A percentile compares a stretch with the other conserved stretches of the same genome.
Conservation (phyloP, 2,329 filamentous ascomycete genomes). For the Colletotrichum tamarilloi region DNA sequence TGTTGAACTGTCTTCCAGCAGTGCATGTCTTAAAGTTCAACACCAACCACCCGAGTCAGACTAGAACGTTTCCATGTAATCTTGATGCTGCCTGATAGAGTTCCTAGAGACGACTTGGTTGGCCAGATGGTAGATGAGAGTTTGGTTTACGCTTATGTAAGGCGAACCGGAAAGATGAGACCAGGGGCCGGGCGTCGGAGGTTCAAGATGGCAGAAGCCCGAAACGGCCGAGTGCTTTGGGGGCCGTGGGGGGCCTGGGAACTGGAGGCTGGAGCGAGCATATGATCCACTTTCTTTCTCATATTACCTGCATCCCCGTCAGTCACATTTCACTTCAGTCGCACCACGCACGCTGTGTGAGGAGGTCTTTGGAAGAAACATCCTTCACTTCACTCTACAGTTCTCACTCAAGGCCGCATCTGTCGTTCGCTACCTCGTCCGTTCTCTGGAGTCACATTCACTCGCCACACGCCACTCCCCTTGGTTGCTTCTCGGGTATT, state of each 20-base stretch:
- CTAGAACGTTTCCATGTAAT: not conserved
- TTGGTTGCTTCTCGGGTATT: not conserved
- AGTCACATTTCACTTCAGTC: not conserved
- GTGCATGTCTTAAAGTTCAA: not conserved
- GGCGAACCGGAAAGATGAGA: not conserved
- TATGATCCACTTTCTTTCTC: not conserved
- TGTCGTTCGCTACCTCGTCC: not conserved
- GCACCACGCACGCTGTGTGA: not conserved
- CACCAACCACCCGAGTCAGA: not conserved
- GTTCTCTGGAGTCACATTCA: not conserved
- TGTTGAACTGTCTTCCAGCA: not conserved
- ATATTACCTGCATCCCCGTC: not conserved
- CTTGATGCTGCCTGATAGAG: not conserved
- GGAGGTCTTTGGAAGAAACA: not conserved
- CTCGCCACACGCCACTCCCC: not conserved
- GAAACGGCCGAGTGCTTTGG: constrained; percentile 1
- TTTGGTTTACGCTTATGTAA: constrained; percentile 3
- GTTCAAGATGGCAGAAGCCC: not conserved
- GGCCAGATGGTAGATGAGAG: not conserved
- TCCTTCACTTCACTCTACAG: not conserved
- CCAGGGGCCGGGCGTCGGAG: not conserved
- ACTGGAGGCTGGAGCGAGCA: not conserved
- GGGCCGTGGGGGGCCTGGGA: too few relatives aligned
- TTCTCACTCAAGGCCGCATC: not conserved
- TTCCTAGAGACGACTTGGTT: not conserved